These are phyloP conservation scores for Trypanosoma brucei DNA, from an alignment of 208 protist species.

Conservation along the genomic window DNA sequence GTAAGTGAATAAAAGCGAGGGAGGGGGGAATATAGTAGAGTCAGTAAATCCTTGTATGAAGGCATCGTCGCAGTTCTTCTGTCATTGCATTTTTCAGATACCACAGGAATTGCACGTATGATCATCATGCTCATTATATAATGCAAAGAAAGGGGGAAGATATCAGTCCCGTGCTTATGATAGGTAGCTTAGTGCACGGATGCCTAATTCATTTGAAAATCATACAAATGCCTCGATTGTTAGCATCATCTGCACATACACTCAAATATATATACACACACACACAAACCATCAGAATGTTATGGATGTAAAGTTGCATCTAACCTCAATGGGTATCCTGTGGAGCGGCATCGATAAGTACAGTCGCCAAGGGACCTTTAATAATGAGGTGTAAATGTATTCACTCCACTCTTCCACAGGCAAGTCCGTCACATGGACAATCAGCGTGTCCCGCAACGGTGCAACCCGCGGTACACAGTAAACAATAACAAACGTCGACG, in stretches of 20 bases:
- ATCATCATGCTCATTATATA: constrained; percentile 18
- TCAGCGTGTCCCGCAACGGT: not conserved
- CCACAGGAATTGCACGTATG: constrained; percentile 70
- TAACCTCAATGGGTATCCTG: not conserved
- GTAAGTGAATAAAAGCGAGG: not conserved
- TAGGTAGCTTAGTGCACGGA: constrained; percentile 27
- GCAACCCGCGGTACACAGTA: not conserved
- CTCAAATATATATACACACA: too few species aligned
- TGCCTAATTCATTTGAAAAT: constrained; percentile 17
- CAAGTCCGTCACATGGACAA: constrained; percentile 4
- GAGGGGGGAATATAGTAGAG: not conserved
- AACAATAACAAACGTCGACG: not conserved
- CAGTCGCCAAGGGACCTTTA: constrained; percentile 1
- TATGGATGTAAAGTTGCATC: not conserved
- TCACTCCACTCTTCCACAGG: not conserved
- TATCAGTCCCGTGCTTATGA: constrained; percentile 23
- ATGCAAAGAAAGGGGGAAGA: not conserved
- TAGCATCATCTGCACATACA: constrained; percentile 5
- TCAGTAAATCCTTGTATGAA: constrained; percentile 18
- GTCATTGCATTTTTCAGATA: constrained; percentile 48
- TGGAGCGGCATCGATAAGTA: not conserved
- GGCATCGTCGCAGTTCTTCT: constrained; percentile 52
- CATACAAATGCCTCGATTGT: constrained; percentile 27
- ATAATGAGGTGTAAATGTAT: not conserved
- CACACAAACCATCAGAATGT: too few species aligned